Conservation (phyloP, 106 monocot species). For the Allium sativum region DNA sequence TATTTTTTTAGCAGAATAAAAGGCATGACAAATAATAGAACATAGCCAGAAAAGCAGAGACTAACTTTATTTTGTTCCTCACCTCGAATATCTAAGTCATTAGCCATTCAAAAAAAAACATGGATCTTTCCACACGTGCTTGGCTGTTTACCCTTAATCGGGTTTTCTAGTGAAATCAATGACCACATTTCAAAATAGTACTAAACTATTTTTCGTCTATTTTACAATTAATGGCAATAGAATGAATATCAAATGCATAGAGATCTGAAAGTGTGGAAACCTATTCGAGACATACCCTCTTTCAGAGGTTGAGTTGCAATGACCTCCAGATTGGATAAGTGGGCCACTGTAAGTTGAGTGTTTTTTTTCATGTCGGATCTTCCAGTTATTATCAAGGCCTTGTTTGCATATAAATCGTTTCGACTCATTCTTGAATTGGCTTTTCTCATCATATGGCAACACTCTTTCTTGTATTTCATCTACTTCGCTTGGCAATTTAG, state of each 20-base stretch:
- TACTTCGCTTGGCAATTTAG: conserved; percentile 9
- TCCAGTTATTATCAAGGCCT: conserved; percentile 19
- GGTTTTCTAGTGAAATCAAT: neutral
- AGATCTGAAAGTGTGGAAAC: conserved; percentile 6
- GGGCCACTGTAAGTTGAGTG: conserved; percentile 46
- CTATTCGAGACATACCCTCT: conserved; percentile 39
- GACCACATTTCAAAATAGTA: no score
- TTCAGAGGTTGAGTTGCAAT: conserved; percentile 24
- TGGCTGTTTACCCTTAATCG: neutral
- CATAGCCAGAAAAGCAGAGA: no score
- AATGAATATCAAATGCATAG: conserved; percentile 3
- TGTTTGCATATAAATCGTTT: conserved; percentile 30
- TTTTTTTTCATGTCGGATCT: conserved; percentile 28
- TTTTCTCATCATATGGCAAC: conserved; percentile 10
- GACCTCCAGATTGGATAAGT: conserved; percentile 22
- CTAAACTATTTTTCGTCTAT: neutral
- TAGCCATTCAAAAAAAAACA: neutral
- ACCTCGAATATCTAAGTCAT: no score
- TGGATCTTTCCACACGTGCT: no score
- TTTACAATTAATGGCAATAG: neutral
- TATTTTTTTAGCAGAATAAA: no score
- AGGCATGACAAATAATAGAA: no score
- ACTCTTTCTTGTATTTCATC: conserved; percentile 23
- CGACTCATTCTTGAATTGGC: conserved; percentile 27
- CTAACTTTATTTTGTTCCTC: no score